Base-by-base conservation (phyloP, 106 monocot genomes). In the Dendrobium huoshanense region DNA sequence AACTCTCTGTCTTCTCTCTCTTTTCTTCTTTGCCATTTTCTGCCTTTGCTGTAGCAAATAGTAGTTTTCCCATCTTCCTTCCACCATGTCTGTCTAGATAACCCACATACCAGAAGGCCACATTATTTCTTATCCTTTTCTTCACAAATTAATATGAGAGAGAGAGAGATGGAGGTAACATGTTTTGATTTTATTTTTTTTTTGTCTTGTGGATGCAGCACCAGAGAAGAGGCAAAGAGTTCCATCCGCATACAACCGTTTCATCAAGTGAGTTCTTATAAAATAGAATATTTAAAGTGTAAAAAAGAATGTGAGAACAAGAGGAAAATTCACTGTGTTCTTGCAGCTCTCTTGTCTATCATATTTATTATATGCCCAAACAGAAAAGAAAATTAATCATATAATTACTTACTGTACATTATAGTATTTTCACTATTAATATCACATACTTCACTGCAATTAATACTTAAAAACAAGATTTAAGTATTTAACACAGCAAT, bases 141-240 rank as follows among this genome's bases (percentile, higher is more conserved):
- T 73, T 11, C 56, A 27, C 4, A 18, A 29, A 73, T 2, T 15
- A 80, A 17, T 15, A 45, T 45, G 45, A 45, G 45, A 45, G 45
- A 45, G 45, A 45, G 45, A 45, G 45, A 45, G 45, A 45, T 4
- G 6, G 45, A 45, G 45, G 9, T 0, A 45, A 40, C 13, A 9
- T 16, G 17, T 16, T 19, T 18, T 5, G n/a, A 5, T 5, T 4
- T 74, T 42, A 22, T 74, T 44, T 74, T 44, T 51, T n/a, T 19
- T 47, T 24, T 76, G 76, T 47, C 49, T 47, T 47, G 9, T 24
- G 20, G 27, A 65, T 87, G 81, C 89, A 99, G 99, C 99, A 84
- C 99, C 99, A 22, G 99, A 99, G 93, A 99, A 99, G 86, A 86
- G 99, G 86, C 99, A 99, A 87, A 91, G 99, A 83, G 99, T 99